Conservation (phyloP, 1,139 yeast genomes). For the Yamadazyma epiphylla region DNA sequence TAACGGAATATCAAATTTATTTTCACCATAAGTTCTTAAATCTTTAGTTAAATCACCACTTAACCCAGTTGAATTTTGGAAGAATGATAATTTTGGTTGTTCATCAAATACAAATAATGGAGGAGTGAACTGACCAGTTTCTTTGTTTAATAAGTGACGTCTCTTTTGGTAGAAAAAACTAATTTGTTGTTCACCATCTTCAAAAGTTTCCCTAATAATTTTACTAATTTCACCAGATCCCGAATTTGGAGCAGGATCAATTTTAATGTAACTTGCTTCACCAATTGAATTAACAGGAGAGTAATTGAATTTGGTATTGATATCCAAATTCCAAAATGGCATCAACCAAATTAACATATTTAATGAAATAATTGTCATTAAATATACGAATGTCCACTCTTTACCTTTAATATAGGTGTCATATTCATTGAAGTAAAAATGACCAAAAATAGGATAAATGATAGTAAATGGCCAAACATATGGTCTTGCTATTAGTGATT, state of each 20-base stretch:
- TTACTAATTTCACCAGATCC: constrained; percentile 82
- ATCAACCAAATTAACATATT: constrained; percentile 79
- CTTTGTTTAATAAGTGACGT: constrained; percentile 69
- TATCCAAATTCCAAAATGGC: constrained; percentile 91
- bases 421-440: constrained; percentile 65
- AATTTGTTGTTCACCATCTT: constrained; percentile 58
- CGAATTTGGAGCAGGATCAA: constrained; percentile 79
- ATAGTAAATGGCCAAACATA: constrained; percentile 83
- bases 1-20: constrained; percentile 89
- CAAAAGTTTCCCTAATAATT: constrained; percentile 54
- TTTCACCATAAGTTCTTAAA: constrained; percentile 70
- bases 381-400: constrained; percentile 85
- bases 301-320: constrained; percentile 73
- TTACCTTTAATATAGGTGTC: constrained; percentile 78
- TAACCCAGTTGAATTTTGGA: constrained; percentile 65
- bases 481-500: constrained; percentile 59
- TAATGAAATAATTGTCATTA: constrained; percentile 67
- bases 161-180: constrained; percentile 90
- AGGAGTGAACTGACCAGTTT: constrained; percentile 61
- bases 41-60: constrained; percentile 53
- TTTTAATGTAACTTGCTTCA: constrained; percentile 68
- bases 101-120: constrained; percentile 77
- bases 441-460: constrained; percentile 71
- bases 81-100: constrained; percentile 51
- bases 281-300: constrained; percentile 44